phyloP scores from a whole-genome alignment of 441 rosid species.

The Dalechampia spathulata region DNA sequence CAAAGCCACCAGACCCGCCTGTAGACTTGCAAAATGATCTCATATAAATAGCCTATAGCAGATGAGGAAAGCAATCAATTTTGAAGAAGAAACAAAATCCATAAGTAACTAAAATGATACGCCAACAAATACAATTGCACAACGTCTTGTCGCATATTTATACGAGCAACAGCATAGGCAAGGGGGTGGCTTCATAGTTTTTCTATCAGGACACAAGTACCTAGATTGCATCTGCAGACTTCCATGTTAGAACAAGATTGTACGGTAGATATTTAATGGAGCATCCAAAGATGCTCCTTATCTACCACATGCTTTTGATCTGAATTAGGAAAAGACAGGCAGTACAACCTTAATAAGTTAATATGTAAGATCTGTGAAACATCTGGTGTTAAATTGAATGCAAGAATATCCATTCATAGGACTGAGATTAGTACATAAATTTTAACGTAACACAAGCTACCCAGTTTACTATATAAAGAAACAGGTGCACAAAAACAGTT shows the following conservation, averaged over 20 bases:
- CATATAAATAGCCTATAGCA: too few species aligned
- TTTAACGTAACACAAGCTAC: neutral
- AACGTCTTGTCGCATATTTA: too few species aligned
- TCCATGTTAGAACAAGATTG: neutral
- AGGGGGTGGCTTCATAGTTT: too few species aligned
- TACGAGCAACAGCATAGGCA: too few species aligned
- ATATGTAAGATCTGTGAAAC: neutral
- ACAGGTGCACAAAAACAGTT: too few species aligned
- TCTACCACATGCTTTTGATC: constrained; percentile 3
- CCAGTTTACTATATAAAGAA: neutral
- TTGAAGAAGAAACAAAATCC: too few species aligned
- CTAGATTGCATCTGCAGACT: constrained; percentile 6
- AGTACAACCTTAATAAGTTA: neutral
- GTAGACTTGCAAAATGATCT: neutral
- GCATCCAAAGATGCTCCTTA: constrained; percentile 6
- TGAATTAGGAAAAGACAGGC: constrained; percentile 2
- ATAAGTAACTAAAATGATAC: too few species aligned
- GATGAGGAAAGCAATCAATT: too few species aligned
- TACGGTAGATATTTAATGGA: neutral
- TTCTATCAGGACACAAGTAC: neutral
- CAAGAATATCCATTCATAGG: neutral
- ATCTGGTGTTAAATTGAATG: too few species aligned
- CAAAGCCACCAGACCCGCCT: constrained; percentile 1
- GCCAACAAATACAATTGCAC: too few species aligned
- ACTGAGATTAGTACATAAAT: neutral